Evolutionary conservation across 805 yeast genomes (phyloP), one percentile per base, ranked within the genome.

Genomic region (Ogataea pilisensis): DNA sequence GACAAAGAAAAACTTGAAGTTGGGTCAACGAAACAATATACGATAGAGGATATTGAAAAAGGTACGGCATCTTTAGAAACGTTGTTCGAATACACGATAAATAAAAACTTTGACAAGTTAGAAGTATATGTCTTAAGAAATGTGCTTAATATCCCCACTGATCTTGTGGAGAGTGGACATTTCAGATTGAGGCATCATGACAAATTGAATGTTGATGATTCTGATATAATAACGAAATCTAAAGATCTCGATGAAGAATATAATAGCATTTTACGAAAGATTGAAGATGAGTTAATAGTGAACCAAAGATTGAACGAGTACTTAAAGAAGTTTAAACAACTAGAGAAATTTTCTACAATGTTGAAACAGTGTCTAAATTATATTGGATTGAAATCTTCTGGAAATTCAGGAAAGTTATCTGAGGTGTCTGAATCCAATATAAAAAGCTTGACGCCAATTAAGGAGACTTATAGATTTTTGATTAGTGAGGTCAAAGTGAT

Each of bases 31-130:
- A 37, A 39, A 30, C 28, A 44, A 32, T 53, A 48, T 40, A 45
- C 54, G 1, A 46, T 50, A 7, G 50, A 57, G 24, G 95, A 85
- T 46, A 78, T 88, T 2, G 77, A 75, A 45, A 53, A 74, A n/a
- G 96, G 96, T 0, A 80, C 91, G 0, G 93, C 88, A 0, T 79
- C 82, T 55, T 63, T 89, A 31, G 96, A 89, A 53, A 78, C 89
- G 0, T 60, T 85, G 19, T 54, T 90, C 41, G 95, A 85, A 54
- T 75, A 78, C 45, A 73, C 81, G 1, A 83, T 89, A 9, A 95
- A 89, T 62, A 72, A 72, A 50, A 85, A 85, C 57, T 89, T 87
- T 58, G 97, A 90, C 60, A 82, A 82, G 58, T 80, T 86, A 52
- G 97, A 90, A 63, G 65, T 88, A 26, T 90, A 90, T 61, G 75